Percentiles rank a stretch among this genome's conserved stretches.
Conservation (phyloP, 2,329 filamentous ascomycete species). For the Alternaria viburni region DNA sequence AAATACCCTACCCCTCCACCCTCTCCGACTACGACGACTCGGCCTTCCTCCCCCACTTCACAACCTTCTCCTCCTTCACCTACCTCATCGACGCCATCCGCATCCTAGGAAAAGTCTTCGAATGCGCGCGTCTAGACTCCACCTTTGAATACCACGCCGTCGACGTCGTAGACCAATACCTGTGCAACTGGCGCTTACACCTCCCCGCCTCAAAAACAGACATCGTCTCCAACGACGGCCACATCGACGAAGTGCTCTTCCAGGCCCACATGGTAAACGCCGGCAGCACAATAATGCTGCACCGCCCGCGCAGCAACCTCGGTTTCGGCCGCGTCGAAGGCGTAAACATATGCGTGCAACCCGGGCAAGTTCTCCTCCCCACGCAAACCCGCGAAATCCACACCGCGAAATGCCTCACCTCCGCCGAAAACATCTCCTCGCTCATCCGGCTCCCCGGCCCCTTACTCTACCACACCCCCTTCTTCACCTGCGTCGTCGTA, state of each 20-base stretch:
- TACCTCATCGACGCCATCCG: conserved; percentile 83
- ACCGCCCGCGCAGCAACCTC: conserved; percentile 53
- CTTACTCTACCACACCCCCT: conserved; percentile 69
- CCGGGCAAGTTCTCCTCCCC: conserved; percentile 59
- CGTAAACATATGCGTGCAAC: conserved; percentile 69
- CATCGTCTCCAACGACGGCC: conserved; percentile 69
- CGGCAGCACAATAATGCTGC: conserved; percentile 49
- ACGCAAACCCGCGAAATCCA: conserved; percentile 64
- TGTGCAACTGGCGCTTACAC: conserved; percentile 80
- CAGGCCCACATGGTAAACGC: conserved; percentile 80
- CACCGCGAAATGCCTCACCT: conserved; percentile 79
- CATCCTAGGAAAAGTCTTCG: conserved; percentile 78
- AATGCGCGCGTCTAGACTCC: conserved; percentile 47
- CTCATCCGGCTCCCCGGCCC: conserved; percentile 76
- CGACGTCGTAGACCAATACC: conserved; percentile 64
- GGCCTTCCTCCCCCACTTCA: conserved; percentile 69
- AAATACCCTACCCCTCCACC: conserved; percentile 52
- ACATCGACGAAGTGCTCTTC: conserved; percentile 87
- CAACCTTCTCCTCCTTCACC: conserved; percentile 80
- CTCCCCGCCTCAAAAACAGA: conserved; percentile 75
- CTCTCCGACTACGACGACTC: conserved; percentile 82
- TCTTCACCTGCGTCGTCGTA: conserved; percentile 51
- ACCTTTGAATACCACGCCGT: conserved; percentile 54
- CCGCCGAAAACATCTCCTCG: conserved; percentile 77
- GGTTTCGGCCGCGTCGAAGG: conserved; percentile 46